Evolutionary conservation across 768 basidiomycete species (phyloP).

Genomic region (Serendipita sp.): DNA sequence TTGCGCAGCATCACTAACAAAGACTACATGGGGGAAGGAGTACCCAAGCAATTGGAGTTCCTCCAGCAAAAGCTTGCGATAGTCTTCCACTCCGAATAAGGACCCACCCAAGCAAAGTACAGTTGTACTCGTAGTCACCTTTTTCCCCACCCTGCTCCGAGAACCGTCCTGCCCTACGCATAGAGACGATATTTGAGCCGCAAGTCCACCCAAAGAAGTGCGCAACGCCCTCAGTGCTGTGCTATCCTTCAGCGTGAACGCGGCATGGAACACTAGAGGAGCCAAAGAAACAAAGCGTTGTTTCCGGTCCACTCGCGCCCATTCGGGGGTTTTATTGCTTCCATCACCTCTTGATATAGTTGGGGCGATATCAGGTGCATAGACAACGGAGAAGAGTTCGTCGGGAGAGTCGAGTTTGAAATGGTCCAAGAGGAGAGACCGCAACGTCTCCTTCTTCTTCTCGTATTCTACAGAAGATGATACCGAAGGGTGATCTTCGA

Average conservation of each 20-base stretch:
- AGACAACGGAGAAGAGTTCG: slow-evolving; percentile 48
- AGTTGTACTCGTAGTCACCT: slow-evolving; percentile 14
- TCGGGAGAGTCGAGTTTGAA: slow-evolving; percentile 42
- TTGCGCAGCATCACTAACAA: slow-evolving; percentile 51
- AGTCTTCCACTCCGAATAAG: slow-evolving; percentile 43
- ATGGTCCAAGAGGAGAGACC: slow-evolving; percentile 11
- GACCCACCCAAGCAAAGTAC: slow-evolving; percentile 71
- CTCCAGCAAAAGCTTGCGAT: slow-evolving; percentile 38
- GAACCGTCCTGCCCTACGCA: not conserved
- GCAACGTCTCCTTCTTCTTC: not conserved
- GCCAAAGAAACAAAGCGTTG: slow-evolving; percentile 57
- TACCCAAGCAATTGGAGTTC: slow-evolving; percentile 41
- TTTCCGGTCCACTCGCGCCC: slow-evolving; percentile 31
- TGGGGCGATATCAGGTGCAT: slow-evolving; percentile 39
- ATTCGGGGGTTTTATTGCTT: slow-evolving; percentile 17
- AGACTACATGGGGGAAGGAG: slow-evolving; percentile 46
- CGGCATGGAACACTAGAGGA: slow-evolving; percentile 62
- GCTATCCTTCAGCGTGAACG: slow-evolving; percentile 27
- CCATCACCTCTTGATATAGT: slow-evolving; percentile 11
- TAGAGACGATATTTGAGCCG: slow-evolving; percentile 28
- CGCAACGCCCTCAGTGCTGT: slow-evolving; percentile 10
- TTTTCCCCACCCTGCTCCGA: not conserved
- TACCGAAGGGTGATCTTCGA: not conserved
- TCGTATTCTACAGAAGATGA: not conserved
- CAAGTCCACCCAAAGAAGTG: slow-evolving; percentile 36